Base-by-base conservation (phyloP, 371 early-diverging fungal genomes). In the Catenaria anguillulae region DNA sequence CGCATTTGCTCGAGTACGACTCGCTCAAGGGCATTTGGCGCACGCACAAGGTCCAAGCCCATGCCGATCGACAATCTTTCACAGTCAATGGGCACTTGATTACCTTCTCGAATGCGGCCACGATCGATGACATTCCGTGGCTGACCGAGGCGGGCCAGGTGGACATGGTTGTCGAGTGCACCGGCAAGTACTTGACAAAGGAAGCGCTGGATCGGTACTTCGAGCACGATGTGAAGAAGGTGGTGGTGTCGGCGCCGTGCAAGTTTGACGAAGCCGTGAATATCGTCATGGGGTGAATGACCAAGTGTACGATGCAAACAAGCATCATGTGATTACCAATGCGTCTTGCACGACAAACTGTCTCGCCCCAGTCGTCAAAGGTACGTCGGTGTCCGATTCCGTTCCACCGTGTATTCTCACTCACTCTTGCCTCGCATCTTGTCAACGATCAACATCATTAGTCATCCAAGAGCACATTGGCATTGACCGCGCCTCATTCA, bases 401-500 rank as follows among this genome's bases (percentile, higher is more conserved):
- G n/a, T n/a, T 46, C 48, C n/a, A n/a, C n/a, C n/a, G n/a, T n/a
- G n/a, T n/a, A n/a, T n/a, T n/a, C n/a, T n/a, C n/a, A n/a, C n/a
- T n/a, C n/a, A n/a, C n/a, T n/a, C n/a, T n/a, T n/a, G n/a, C n/a
- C n/a, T n/a, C n/a, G n/a, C n/a, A n/a, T n/a, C n/a, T n/a, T n/a
- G n/a, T n/a, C n/a, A n/a, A n/a, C n/a, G n/a, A n/a, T n/a, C n/a
- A n/a, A n/a, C n/a, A n/a, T n/a, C n/a, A n/a, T n/a, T 40, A 40
- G 45, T 43, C 19, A 4, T 43, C 45, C 45, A 2, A 12, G 45
- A 43, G 19, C 8, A 43, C 19, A 3, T 17, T 23, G 21, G 19
- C 19, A 43, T 43, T 23, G 45, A 3, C 19, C 45, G 21, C 21
- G 45, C 45, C 8, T 43, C 45, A 8, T 43, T 73, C 65, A 95